Conservation (phyloP, 2,329 filamentous ascomycete species). For the Xylariaceae sp. region DNA sequence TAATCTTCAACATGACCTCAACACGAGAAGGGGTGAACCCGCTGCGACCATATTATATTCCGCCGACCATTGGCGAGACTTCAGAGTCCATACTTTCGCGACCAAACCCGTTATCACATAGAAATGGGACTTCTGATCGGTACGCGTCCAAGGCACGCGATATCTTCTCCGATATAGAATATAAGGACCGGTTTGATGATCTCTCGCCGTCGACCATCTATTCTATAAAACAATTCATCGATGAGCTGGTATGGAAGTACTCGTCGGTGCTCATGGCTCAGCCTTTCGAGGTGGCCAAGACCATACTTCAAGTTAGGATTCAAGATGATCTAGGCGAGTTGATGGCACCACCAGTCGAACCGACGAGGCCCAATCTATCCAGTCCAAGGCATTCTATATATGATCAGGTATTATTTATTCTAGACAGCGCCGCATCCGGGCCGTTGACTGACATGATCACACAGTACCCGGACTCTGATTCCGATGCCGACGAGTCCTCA, state of each 20-base stretch:
- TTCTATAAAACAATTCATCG: conserved; percentile 70
- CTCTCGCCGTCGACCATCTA: conserved; percentile 70
- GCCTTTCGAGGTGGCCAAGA: conserved; percentile 96
- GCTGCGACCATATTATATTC: conserved; percentile 57
- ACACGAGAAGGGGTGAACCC: conserved; percentile 52
- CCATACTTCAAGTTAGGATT: conserved; percentile 72
- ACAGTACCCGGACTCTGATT: conserved; percentile 52
- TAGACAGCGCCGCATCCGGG: no score
- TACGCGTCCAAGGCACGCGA: conserved; percentile 70
- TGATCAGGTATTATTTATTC: conserved; percentile 21
- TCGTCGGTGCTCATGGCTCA: conserved; percentile 83
- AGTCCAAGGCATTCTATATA: conserved; percentile 32
- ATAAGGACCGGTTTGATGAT: conserved; percentile 79
- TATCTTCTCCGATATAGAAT: conserved; percentile 86
- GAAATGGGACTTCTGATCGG: conserved; percentile 34
- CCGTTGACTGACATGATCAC: conserved; percentile 1
- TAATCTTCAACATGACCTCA: conserved; percentile 35
- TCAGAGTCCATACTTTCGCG: conserved; percentile 30
- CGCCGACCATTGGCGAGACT: conserved; percentile 60
- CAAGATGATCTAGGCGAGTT: conserved; percentile 46
- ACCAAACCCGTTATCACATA: conserved; percentile 42
- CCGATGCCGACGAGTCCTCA: conserved; percentile 71
- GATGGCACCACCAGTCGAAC: conserved; percentile 23
- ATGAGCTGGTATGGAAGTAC: conserved; percentile 90
- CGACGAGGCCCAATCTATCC: conserved; percentile 25